Evolutionary conservation across 768 basidiomycete genomes (phyloP), one percentile per base, ranked within the genome.

Genomic region (Lyophyllum atratum): DNA sequence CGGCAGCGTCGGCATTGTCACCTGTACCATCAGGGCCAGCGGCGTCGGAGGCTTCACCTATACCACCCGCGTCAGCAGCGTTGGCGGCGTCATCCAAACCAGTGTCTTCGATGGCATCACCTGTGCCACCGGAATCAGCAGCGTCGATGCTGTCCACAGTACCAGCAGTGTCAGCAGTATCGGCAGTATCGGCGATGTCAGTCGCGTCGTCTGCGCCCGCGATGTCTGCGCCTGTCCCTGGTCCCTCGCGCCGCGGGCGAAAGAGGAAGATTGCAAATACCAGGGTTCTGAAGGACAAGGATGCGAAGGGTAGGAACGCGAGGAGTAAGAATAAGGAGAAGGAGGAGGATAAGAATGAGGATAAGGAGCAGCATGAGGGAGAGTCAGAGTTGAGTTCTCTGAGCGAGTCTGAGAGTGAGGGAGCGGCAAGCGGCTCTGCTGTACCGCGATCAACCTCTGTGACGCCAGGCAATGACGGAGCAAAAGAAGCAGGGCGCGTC

Each of bases 341-440:
- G 43, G 64, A 52, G 6, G n/a, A n/a, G n/a, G n/a, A n/a, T n/a
- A n/a, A 62, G 26, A 44, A 44, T 19, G 64, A 52, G 6, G 74
- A 71, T 34, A 6, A 6, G 37, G 37, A 40, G 7, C 4, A 15
- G n/a, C 39, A 40, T 5, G 39, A 40, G 15, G 51, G 58, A 4
- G 76, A 70, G 12, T 80, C 80, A 0, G 79, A 81, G 12, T 60
- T 80, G 56, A 80, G 80, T 45, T 75, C 73, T 29, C 63, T 81
- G 48, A 81, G 81, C 44, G 79, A 80, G 1, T 63, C 72, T n/a
- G 77, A 68, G 40, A 66, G 64, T 48, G 68, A 68, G 19, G 57
- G 34, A 14, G 28, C 15, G 9, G 25, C 19, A 52, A 31, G 33
- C 33, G 24, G 39, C 12, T 9, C 11, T 3, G 34, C 34, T 24